Evolutionary conservation across 345 rosid genomes (phyloP).

Genomic region (Eucalyptus marginata): DNA sequence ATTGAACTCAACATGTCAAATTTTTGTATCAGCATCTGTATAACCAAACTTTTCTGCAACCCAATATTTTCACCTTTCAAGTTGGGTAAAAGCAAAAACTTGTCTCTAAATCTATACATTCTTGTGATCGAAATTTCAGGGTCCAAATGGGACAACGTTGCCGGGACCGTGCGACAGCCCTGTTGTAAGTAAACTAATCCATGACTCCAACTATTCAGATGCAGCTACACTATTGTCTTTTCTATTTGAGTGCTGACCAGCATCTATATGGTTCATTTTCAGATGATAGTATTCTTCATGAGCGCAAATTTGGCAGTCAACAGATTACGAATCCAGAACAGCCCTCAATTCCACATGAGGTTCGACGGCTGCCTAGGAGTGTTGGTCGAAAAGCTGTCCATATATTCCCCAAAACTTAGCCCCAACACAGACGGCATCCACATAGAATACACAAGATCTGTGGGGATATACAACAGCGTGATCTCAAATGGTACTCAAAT

Average conservation of each 20-base stretch:
- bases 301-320: slow-evolving; percentile 68
- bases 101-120: not conserved
- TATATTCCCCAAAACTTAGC: slow-evolving; percentile 82
- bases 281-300: slow-evolving; percentile 92
- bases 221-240: not conserved
- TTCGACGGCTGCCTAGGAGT: slow-evolving; percentile 90
- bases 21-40: not conserved
- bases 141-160: slow-evolving; percentile 50
- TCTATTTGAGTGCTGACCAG: not conserved
- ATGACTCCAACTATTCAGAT: not conserved
- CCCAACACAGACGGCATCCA: slow-evolving; percentile 96
- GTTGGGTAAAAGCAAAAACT: not conserved
- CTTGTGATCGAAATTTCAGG: slow-evolving; percentile 19
- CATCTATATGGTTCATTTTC: not conserved
- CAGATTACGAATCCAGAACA: slow-evolving; percentile 68
- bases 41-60: not conserved
- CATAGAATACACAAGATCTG: slow-evolving; percentile 61
- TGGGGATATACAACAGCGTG: slow-evolving; percentile 66
- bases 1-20: not conserved
- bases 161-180: slow-evolving; percentile 82
- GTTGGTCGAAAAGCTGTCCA: slow-evolving; percentile 39
- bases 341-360: slow-evolving; percentile 89
- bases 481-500: slow-evolving; percentile 57
- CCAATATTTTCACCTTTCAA: not conserved
- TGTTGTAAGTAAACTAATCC: slow-evolving; percentile 32